These are phyloP conservation scores for Bipolaris victoriae DNA, from an alignment of 2,329 filamentous ascomycete species.

Conservation along the genomic window DNA sequence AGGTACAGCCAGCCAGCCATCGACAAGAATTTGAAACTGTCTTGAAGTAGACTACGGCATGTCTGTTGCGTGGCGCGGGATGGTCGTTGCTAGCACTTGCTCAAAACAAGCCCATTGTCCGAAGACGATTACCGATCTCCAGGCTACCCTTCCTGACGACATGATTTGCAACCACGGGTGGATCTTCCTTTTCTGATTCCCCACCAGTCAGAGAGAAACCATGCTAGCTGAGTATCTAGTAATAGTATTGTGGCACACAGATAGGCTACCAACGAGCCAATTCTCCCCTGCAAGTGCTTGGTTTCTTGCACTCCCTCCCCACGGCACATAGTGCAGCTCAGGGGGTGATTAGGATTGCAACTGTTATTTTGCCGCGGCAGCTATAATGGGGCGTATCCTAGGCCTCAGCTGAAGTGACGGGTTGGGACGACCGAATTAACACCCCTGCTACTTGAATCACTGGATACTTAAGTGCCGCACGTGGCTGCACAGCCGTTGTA, in stretches of 20 bases:
- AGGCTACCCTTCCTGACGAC: neutral
- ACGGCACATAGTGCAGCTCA: neutral
- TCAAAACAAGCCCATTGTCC: constrained; percentile 10
- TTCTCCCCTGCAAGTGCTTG: neutral
- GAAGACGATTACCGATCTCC: constrained; percentile 2
- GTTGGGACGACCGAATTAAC: neutral
- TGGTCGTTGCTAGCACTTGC: constrained; percentile 7
- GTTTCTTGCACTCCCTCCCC: neutral
- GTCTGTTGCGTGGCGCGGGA: constrained; percentile 10
- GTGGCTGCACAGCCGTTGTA: constrained; percentile 14
- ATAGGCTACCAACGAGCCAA: neutral
- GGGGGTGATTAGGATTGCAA: neutral
- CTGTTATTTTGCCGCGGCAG: neutral
- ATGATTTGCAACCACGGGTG: neutral
- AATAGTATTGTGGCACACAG: neutral
- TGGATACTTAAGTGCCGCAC: constrained; percentile 4
- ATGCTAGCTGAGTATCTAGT: neutral
- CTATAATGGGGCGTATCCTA: neutral
- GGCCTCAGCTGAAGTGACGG: neutral
- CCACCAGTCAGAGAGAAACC: neutral
- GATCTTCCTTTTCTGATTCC: neutral
- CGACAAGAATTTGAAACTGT: constrained; percentile 10
- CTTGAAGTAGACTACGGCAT: constrained; percentile 9
- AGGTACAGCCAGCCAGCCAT: constrained; percentile 1
- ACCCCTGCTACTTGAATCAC: neutral